These are phyloP conservation scores for Leccinum variicolor DNA, from an alignment of 768 basidiomycete species.

Conservation along the genomic window DNA sequence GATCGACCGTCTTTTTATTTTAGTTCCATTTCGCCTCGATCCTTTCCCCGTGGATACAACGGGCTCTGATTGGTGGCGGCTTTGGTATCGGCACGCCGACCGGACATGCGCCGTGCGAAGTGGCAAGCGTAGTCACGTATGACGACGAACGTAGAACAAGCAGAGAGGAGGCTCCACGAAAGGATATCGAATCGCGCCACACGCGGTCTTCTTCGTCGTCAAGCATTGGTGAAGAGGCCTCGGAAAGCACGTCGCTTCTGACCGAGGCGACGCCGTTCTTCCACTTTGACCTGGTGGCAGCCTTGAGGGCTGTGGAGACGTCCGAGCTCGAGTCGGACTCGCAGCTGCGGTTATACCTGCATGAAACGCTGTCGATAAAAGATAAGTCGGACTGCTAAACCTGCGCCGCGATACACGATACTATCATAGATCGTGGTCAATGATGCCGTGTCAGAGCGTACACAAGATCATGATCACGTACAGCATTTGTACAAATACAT, in stretches of 20 bases:
- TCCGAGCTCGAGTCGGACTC: constrained; percentile 24
- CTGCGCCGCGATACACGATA: no score
- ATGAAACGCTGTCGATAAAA: constrained; percentile 9
- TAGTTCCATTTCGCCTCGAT: constrained; percentile 94
- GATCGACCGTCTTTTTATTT: background rate
- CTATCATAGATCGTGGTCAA: no score
- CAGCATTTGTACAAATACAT: background rate
- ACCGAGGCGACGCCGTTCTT: constrained; percentile 73
- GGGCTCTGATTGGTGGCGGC: constrained; percentile 84
- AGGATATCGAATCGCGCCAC: constrained; percentile 35
- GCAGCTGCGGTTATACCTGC: background rate
- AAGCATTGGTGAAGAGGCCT: background rate
- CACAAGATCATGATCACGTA: background rate
- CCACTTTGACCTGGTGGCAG: constrained; percentile 81
- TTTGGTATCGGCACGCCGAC: constrained; percentile 71
- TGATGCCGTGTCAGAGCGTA: no score
- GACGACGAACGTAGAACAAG: constrained; percentile 35
- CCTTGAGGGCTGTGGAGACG: constrained; percentile 66
- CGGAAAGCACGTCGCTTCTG: constrained; percentile 35
- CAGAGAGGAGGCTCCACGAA: background rate
- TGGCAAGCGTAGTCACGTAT: constrained; percentile 77
- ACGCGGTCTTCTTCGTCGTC: constrained; percentile 3
- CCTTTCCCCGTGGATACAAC: constrained; percentile 90
- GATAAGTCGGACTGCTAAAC: background rate
- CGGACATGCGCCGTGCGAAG: constrained; percentile 46